Conservation (phyloP, 768 basidiomycete species). For the Podaxis rugospora region DNA sequence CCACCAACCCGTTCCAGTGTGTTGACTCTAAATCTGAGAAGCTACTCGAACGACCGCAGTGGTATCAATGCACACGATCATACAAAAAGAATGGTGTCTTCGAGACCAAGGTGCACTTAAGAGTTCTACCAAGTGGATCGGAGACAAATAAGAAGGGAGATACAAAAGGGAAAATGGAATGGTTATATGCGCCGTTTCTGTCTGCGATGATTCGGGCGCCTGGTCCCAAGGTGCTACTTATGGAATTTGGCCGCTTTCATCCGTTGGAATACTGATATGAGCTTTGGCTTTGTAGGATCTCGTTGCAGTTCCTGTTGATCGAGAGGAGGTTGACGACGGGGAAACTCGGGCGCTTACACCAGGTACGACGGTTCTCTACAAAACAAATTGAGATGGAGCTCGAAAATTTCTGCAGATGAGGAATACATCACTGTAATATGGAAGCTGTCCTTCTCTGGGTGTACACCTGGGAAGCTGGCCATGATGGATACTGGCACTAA, state of each 20-base stretch:
- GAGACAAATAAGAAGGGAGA: not conserved
- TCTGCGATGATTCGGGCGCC: slow-evolving; percentile 15
- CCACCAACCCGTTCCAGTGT: not conserved
- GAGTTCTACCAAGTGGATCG: slow-evolving; percentile 13
- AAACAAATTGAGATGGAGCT: not conserved
- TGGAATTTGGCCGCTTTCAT: not conserved
- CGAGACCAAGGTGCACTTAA: slow-evolving; percentile 25
- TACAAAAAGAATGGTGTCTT: slow-evolving; percentile 24
- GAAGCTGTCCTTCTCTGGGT: slow-evolving; percentile 27
- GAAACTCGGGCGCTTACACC: not conserved
- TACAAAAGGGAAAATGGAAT: slow-evolving; percentile 17
- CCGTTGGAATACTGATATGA: not conserved
- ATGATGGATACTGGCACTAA: slow-evolving; percentile 16
- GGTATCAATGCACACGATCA: slow-evolving; percentile 20
- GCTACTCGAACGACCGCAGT: slow-evolving; percentile 7
- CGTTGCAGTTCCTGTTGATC: slow-evolving; percentile 25
- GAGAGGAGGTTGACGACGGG: slow-evolving; percentile 20
- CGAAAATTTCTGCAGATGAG: slow-evolving; percentile 7
- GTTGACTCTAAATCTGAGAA: not conserved
- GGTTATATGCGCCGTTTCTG: slow-evolving; percentile 30
- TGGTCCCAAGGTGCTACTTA: slow-evolving; percentile 23
- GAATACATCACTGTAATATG: slow-evolving; percentile 28
- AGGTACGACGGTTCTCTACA: not conserved
- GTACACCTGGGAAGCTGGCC: slow-evolving; percentile 18
- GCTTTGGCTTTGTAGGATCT: slow-evolving; percentile 21